Evolutionary conservation across 805 yeast genomes (phyloP), one percentile per base, ranked within the genome.

Genomic region (Barnettozyma siamensis): DNA sequence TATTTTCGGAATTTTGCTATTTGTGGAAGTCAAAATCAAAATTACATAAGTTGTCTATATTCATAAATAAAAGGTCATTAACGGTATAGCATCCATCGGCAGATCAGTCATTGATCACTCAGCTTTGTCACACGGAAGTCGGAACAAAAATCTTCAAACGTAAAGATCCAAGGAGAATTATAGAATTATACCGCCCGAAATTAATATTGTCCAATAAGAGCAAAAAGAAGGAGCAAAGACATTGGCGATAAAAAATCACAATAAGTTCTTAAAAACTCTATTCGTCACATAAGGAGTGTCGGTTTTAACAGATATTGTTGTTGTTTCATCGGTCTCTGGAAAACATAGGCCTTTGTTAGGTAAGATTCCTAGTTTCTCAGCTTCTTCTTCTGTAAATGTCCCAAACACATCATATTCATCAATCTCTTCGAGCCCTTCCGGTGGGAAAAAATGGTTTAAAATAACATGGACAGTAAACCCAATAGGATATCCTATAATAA

Each of bases 381-480:
- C 63, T 48, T 65, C 70, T 2, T 54, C 53, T 23, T 33, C 48
- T 7, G 67, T 64, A 40, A 62, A 66, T 1, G 67, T 57, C 35
- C 59, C 57, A 43, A 47, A 66, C 2, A 63, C 50, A 41, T 60
- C 61, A 39, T 60, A 65, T 17, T 55, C 54, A 43, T 66, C 72
- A 21, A 43, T 44, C 24, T 48, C 51, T 40, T 58, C 69, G 21
- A 52, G 18, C 3, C 56, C 58, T 30, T 45, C 51, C 5, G 59
- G 57, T 30, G 67, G 67, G 39, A 42, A 60, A 8, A 59, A 9
- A 31, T 34, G 37, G 40, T 49, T 56, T n/a, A 57, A 15, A n/a
- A 46, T 33, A 24, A 42, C 45, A 43, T 58, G 57, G 23, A 48
- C 45, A 3, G 48, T 20, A 40, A 59, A 59, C 4, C 48, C 35